Conservation (phyloP, 2,329 filamentous ascomycete genomes). For the Chrysoporthe puriensis region DNA sequence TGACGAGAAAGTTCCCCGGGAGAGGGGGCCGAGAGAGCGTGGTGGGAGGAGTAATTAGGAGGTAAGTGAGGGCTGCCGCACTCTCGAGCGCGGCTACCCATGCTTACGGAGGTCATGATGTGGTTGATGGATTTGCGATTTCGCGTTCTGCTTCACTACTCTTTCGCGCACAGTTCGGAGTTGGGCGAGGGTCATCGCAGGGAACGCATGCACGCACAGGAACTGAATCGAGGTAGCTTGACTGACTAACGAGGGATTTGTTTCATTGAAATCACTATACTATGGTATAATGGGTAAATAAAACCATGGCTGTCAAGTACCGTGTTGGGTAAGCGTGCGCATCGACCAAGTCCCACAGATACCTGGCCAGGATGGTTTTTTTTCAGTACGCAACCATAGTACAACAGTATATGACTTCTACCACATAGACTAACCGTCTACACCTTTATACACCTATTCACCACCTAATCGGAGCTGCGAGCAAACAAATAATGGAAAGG, state of each 20-base stretch:
- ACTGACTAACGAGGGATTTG: conserved; percentile 11
- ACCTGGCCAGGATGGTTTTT: no score
- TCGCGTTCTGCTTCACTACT: conserved; percentile 18
- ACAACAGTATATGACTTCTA: conserved; percentile 11
- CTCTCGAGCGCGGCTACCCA: conserved; percentile 10
- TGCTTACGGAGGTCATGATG: conserved; percentile 25
- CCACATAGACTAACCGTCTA: no score
- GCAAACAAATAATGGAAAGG: conserved; percentile 2
- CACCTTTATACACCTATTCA: background rate
- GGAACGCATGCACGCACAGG: background rate
- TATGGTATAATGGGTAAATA: no score
- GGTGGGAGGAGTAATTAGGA: conserved; percentile 2
- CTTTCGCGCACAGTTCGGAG: conserved; percentile 24
- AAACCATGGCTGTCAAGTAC: no score
- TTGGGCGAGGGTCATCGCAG: conserved; percentile 20
- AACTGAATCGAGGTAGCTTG: conserved; percentile 14
- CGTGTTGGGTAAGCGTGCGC: no score
- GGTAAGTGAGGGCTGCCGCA: conserved; percentile 16
- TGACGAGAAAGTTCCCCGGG: background rate
- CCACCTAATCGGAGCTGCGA: background rate
- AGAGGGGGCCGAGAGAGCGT: background rate
- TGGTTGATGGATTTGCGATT: conserved; percentile 10
- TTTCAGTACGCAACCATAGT: no score
- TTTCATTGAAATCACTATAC: conserved; percentile 7
- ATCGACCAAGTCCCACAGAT: no score